phyloP scores from a whole-genome alignment of 768 basidiomycete genomes.

The Saitozyma sp. region DNA sequence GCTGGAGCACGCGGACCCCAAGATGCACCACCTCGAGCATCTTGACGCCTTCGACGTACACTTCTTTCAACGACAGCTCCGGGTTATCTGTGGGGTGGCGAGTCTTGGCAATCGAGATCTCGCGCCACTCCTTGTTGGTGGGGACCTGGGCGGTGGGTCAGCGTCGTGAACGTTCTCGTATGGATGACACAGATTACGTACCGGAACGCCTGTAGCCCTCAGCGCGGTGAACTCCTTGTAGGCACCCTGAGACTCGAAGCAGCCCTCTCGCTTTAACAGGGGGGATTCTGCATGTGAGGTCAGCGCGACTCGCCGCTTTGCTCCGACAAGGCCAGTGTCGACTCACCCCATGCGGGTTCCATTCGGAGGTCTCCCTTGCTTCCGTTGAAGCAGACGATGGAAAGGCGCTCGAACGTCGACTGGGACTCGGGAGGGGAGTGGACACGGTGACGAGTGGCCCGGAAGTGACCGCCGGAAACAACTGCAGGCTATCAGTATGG shows the following conservation, averaged over 20 bases:
- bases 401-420: conserved; percentile 20
- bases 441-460: conserved; percentile 38
- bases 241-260: conserved; percentile 42
- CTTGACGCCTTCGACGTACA: conserved; percentile 27
- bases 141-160: conserved; percentile 15
- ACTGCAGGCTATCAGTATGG: conserved; percentile 1
- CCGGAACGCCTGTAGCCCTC: conserved; percentile 39
- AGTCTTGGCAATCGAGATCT: conserved; percentile 31
- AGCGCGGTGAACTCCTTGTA: conserved; percentile 45
- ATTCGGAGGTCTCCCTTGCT: conserved; percentile 30
- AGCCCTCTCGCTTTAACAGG: conserved; percentile 44
- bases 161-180: not conserved
- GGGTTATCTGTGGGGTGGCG: conserved; percentile 30
- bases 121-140: conserved; percentile 38
- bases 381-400: conserved; percentile 30
- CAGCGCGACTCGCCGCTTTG: too few relatives aligned
- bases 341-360: conserved; percentile 26
- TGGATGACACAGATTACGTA: conserved; percentile 5
- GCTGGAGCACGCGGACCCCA: conserved; percentile 34
- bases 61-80: conserved; percentile 8
- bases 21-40: conserved; percentile 26
- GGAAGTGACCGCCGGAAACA: conserved; percentile 35
- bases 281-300: conserved; percentile 29
- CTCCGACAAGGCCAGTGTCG: not conserved
- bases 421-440: conserved; percentile 29